Evolutionary conservation across 164 flowering plant species (phyloP), one percentile per base, ranked within the genome.

Genomic region (Akebia trifoliata): DNA sequence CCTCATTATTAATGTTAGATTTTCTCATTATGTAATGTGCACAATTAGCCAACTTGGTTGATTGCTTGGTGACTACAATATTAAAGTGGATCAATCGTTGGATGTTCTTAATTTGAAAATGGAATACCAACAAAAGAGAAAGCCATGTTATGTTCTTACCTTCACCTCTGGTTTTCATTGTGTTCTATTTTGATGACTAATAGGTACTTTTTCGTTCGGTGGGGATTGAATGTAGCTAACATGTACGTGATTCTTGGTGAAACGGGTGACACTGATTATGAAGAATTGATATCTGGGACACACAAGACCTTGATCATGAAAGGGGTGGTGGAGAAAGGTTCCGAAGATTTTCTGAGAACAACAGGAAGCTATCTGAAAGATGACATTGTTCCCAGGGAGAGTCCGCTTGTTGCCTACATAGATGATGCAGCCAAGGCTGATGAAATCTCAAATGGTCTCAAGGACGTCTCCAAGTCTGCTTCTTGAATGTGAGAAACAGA

Each of bases 201-300:
- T 37, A 87, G 99, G 85, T 90, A 90, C 75, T 76, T 93, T 4
- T 90, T 87, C 42, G 97, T 90, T 8, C 90, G 99, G 6, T 93
- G 99, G 99, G 81, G 90, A 57, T 31, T 90, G 64, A 86, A 87
- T 20, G 86, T 90, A 1, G 79, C 95, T 21, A 90, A 88, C 72
- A 86, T 93, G 96, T 84, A 49, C 38, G 94, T 93, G 28, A 47
- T 93, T 50, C 77, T 86, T 14, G 97, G 99, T 1, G 99, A 90
- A 55, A 73, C 75, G 0, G 97, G 97, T 2, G 99, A 93, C 57
- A 86, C 97, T 0, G 99, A 93, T 57, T 72, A 85, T 50, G 99
- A 93, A 54, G 99, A 87, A 59, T 62, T 90, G 61, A 80, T 83
- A 48, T 72, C 90, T 0, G 99, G 97, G 8, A 66, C 93, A 15